phyloP scores from a whole-genome alignment of 2,329 filamentous ascomycete genomes.

The Alternaria incomplexa region DNA sequence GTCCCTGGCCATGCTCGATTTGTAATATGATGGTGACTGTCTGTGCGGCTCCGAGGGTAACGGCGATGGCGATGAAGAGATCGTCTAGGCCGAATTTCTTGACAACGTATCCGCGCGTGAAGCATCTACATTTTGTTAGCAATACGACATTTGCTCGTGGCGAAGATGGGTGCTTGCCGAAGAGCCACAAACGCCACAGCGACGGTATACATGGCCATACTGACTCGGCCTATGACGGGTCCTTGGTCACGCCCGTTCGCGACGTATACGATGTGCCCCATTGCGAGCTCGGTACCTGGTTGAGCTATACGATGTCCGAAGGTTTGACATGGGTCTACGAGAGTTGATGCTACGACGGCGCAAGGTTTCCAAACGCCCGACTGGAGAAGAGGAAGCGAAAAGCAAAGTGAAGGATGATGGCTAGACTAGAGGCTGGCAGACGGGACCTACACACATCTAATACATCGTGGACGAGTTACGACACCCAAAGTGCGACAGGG shows the following conservation, averaged over 20 bases:
- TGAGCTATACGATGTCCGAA: slow-evolving; percentile 10
- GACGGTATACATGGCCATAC: slow-evolving; percentile 26
- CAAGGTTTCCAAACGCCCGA: background rate
- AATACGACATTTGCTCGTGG: background rate
- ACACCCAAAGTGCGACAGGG: slow-evolving; percentile 8
- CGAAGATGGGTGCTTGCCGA: slow-evolving; percentile 12
- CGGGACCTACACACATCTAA: slow-evolving; percentile 11
- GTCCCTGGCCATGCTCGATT: slow-evolving; percentile 32
- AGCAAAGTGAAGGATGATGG: background rate
- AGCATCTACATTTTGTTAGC: slow-evolving; percentile 22
- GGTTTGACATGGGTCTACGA: slow-evolving; percentile 16
- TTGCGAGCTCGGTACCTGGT: slow-evolving; percentile 6
- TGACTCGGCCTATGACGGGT: slow-evolving; percentile 30
- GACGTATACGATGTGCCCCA: slow-evolving; percentile 30
- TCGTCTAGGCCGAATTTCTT: slow-evolving; percentile 36
- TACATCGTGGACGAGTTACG: slow-evolving; percentile 7
- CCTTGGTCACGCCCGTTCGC: slow-evolving; percentile 21
- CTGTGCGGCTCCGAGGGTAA: slow-evolving; percentile 32
- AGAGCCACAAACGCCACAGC: slow-evolving; percentile 31
- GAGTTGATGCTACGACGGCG: background rate
- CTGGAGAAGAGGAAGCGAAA: background rate
- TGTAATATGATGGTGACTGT: slow-evolving; percentile 33
- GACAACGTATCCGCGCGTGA: slow-evolving; percentile 32
- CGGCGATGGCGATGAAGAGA: slow-evolving; percentile 32
- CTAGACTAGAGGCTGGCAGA: background rate